phyloP scores from a whole-genome alignment of 2,329 filamentous ascomycete species.

The Epichloe bromicola region DNA sequence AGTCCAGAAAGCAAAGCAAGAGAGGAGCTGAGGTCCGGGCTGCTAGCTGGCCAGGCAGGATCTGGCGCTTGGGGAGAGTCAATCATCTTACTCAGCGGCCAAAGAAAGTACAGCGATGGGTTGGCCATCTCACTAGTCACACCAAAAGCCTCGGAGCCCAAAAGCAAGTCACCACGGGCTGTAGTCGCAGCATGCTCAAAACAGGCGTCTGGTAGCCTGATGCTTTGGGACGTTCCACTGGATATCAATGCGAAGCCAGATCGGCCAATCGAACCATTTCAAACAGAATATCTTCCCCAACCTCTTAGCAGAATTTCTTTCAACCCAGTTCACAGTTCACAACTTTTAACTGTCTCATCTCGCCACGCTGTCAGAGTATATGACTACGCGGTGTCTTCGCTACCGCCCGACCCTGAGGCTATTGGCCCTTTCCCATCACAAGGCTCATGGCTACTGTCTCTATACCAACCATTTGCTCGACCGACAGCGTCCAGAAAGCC shows the following conservation, averaged over 20 bases:
- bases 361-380: slow-evolving; percentile 47
- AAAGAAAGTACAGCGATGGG: slow-evolving; percentile 38
- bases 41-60: slow-evolving; percentile 41
- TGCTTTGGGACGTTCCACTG: slow-evolving; percentile 45
- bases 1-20: slow-evolving; percentile 46
- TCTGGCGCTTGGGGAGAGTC: slow-evolving; percentile 52
- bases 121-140: slow-evolving; percentile 41
- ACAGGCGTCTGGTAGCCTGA: slow-evolving; percentile 45
- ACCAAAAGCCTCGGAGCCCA: slow-evolving; percentile 27
- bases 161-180: slow-evolving; percentile 24
- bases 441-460: slow-evolving; percentile 51
- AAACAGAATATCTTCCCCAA: slow-evolving; percentile 43
- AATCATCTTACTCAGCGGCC: slow-evolving; percentile 39
- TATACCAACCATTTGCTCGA: slow-evolving; percentile 44
- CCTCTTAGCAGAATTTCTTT: slow-evolving; percentile 45
- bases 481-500: slow-evolving; percentile 40
- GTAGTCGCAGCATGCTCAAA: slow-evolving; percentile 48
- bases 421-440: slow-evolving; percentile 40
- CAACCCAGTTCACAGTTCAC: slow-evolving; percentile 44
- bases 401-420: slow-evolving; percentile 36
- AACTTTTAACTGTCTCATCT: slow-evolving; percentile 43
- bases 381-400: slow-evolving; percentile 42
- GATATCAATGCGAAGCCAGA: slow-evolving; percentile 22
- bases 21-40: slow-evolving; percentile 35
- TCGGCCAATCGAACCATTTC: slow-evolving; percentile 36